Base-by-base conservation (phyloP, 2,329 filamentous ascomycete species). In the Colletotrichum sansevieriae region DNA sequence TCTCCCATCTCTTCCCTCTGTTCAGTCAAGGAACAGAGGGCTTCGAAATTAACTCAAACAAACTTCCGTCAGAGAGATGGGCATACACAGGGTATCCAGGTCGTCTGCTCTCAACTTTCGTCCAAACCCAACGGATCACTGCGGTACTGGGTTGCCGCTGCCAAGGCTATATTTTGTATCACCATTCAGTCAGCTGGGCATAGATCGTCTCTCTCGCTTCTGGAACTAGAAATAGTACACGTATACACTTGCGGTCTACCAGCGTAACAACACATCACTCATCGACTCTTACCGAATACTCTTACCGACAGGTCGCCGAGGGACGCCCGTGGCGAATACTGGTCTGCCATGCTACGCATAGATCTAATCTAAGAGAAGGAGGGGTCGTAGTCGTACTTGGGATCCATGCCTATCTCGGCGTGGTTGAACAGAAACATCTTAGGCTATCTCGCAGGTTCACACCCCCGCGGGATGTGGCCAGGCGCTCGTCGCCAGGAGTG, bases 261-360 rank as follows among this genome's bases (percentile, higher is more conserved):
- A 18, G 15, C 41, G 29, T 29, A 25, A 55, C n/a, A 54, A 44
- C 22, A 22, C 13, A 51, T 54, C 54, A 4, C 22, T 41, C 15
- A 29, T 35, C 22, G 10, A 25, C 25, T 49, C 25, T 25, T 5
- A 13, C 46, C n/a, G 9, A 15, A 33, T 51, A 20, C 18, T 61
- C 47, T 65, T 68, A n/a, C 62, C 65, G 65, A 65, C 65, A 68
- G 65, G 62, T 68, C 62, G 51, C 65, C 65, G 65, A 68, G 15
- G 9, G 47, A 68, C 20, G 55, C 35, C 62, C 62, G 65, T 65
- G 22, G 13, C 22, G 9, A 52, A 49, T 25, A 6, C 20, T 44
- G 15, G 39, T 18, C 20, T 65, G 29, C 47, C 41, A 18, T 44
- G 13, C 47, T 35, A 54, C 18, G 22, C 65, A 49, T 37, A 60